Conservation (phyloP, 2,329 filamentous ascomycete genomes). For the Verticillium dahliae region DNA sequence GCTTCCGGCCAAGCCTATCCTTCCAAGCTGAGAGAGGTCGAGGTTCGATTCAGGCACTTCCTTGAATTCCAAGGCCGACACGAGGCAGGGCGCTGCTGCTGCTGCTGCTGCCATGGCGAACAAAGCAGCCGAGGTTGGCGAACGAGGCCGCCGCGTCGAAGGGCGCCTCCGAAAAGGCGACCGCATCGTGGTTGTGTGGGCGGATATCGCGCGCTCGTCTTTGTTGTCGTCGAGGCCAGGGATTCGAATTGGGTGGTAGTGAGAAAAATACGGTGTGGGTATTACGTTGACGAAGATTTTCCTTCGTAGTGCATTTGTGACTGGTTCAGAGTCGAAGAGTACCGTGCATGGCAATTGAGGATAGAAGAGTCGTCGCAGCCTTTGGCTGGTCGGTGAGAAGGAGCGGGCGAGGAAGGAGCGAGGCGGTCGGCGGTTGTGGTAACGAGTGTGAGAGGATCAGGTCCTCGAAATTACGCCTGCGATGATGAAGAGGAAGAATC, state of each 20-base stretch:
- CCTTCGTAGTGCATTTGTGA: background rate
- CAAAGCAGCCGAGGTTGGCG: slow-evolving; percentile 22
- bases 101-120: slow-evolving; percentile 30
- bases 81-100: slow-evolving; percentile 26
- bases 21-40: slow-evolving; percentile 71
- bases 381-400: background rate
- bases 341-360: background rate
- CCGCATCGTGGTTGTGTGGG: slow-evolving; percentile 34
- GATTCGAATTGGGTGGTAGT: background rate
- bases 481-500: background rate
- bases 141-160: slow-evolving; percentile 29
- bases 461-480: background rate
- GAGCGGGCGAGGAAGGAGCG: background rate
- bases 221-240: background rate
- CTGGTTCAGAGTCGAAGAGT: background rate
- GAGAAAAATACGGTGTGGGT: background rate
- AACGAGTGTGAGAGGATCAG: background rate
- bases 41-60: slow-evolving; percentile 64
- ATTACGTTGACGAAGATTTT: background rate
- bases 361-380: background rate
- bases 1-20: slow-evolving; percentile 79
- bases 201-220: background rate
- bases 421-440: background rate
- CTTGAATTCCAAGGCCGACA: slow-evolving; percentile 51
- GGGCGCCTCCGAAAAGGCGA: slow-evolving; percentile 35